These are phyloP conservation scores for Spergularia azorica DNA, from an alignment of 179 eudicot species.

Conservation along the genomic window DNA sequence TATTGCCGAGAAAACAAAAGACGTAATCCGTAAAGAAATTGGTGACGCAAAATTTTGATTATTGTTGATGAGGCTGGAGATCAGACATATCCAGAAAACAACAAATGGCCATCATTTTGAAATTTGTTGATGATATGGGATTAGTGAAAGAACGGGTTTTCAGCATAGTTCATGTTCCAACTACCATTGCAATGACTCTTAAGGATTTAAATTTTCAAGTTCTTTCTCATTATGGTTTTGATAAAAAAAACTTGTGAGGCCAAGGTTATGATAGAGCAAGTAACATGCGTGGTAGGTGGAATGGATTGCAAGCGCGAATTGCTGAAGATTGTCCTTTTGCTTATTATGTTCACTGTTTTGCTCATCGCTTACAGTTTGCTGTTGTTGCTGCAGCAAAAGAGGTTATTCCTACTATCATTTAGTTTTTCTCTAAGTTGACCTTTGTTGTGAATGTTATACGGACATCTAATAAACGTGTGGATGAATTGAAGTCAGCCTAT, in stretches of 20 bases:
- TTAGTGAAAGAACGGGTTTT: conserved; percentile 2
- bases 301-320: background rate
- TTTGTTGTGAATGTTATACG: too few species aligned
- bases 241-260: background rate
- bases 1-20: background rate
- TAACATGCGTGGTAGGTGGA: background rate
- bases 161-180: background rate
- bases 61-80: conserved; percentile 18
- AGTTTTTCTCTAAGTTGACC: too few species aligned
- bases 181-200: background rate
- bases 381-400: background rate
- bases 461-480: too few species aligned
- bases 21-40: background rate
- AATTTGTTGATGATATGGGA: background rate
- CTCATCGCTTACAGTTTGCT: background rate
- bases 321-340: background rate
- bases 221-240: background rate
- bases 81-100: background rate
- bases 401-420: too few species aligned
- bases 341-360: background rate
- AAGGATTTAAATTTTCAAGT: background rate
- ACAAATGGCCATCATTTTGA: conserved; percentile 13
- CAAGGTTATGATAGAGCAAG: conserved; percentile 21
- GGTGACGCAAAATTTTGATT: background rate
- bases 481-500: too few species aligned